Evolutionary conservation across 2,329 filamentous ascomycete species (phyloP).

Genomic region (Verticillium nubilum): DNA sequence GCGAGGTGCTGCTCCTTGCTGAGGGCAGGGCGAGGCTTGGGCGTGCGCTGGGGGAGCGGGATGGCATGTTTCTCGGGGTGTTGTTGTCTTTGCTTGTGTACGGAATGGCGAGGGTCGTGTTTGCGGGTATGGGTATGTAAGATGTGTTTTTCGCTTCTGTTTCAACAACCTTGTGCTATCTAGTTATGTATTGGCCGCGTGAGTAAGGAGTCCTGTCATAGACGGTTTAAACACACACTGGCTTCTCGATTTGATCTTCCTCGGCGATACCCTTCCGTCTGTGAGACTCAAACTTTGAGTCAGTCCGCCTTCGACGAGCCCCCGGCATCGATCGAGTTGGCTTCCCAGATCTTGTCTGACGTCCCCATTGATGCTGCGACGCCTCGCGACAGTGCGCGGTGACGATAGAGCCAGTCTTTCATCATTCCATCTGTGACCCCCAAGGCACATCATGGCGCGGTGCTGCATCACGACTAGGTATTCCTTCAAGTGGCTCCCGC

Average conservation of each 20-base stretch:
- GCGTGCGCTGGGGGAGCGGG: conserved; percentile 5
- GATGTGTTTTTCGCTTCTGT: neutral
- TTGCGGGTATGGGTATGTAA: neutral
- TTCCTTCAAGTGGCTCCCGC: conserved; percentile 9
- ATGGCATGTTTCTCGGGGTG: conserved; percentile 9
- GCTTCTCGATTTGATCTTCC: no score
- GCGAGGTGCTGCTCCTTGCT: conserved; percentile 39
- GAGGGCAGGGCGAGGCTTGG: conserved; percentile 19
- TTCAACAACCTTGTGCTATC: neutral
- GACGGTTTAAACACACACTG: no score
- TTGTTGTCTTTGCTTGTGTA: conserved; percentile 13
- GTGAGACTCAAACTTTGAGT: no score
- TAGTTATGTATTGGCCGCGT: neutral
- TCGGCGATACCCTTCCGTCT: no score
- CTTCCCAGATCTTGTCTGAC: no score
- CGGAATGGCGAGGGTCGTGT: neutral
- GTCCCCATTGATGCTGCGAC: no score
- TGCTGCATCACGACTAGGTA: neutral
- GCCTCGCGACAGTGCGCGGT: no score
- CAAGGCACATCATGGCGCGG: no score
- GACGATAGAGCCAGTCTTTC: no score
- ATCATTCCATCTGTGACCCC: no score
- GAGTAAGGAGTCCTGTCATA: neutral
- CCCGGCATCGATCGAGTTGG: no score
- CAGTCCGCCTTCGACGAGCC: no score